Evolutionary conservation across 2,329 filamentous ascomycete species (phyloP), one percentile per base, ranked within the genome.

Genomic region (Trichoderma sp.): DNA sequence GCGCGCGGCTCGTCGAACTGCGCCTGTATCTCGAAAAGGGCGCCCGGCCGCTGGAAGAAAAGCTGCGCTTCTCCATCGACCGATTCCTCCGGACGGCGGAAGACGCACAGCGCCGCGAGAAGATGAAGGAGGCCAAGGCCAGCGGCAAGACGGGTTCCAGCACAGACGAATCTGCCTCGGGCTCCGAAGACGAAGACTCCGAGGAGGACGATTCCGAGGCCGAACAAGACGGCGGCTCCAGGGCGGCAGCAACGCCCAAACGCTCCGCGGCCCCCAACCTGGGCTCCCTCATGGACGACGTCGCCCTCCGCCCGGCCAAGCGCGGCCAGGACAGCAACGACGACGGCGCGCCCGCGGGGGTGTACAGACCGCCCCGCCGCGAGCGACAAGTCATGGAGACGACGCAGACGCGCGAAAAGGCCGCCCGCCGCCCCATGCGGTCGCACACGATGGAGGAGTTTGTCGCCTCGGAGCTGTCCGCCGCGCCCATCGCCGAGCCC

Each of bases 11-110:
- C n/a, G 88, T 93, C 19, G 93, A 97, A 76, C 81, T 97, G 60
- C 87, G 94, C n/a, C 83, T 97, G 0, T 98, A 96, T 75, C 82
- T 99, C 1, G 96, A 99, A 73, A 93, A 93, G 74, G 96, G 95
- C 69, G 91, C 97, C 3, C 88, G 91, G 17, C 95, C 95, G 0
- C 80, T 98, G 17, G 96, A 99, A 78, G 90, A 90, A 70, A 91
- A 93, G 71, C 79, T 99, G 67, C 94, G 93, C 70, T 99, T 97
- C 78, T 93, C 97, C 75, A 92, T 99, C 72, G 94, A 98, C 77
- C 95, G 96, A 74, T 93, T 97, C 28, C 83, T 99, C 21, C 90
- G 92, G 68, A 91, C 92, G 0, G 93, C 93, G 43, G 91, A 96
- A 67, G 89, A 94, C 70, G 84, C 86, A 4, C 84, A 88, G 68